Evolutionary conservation across 2,329 filamentous ascomycete species (phyloP), one percentile per base, ranked within the genome.

Genomic region (Alternaria panax): DNA sequence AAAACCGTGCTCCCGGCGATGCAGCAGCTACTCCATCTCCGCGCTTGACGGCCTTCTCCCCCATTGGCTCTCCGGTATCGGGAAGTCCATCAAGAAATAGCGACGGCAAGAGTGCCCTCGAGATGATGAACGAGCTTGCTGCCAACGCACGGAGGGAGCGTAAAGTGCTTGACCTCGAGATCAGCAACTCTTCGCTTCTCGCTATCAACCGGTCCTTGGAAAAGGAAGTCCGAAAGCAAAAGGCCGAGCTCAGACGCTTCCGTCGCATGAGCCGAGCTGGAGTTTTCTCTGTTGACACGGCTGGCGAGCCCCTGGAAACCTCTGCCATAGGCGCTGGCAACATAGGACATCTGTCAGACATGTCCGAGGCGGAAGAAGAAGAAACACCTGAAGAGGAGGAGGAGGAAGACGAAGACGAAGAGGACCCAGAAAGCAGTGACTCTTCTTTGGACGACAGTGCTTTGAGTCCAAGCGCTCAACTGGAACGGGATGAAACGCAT

Each of bases 141-240:
- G 87, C 90, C n/a, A 95, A 92, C 74, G 95, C 95, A 14, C 87
- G 95, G 28, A 87, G 92, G 34, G 95, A 98, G 78, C 88, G 95
- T 62, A 99, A 98, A 80, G 93, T 99, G 1, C 87, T 98, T 67
- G 95, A 99, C 75, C 83, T 99, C 6, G 92, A 99, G 75, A 99
- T 99, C 64, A 97, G 91, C 55, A 99, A 99, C 73, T 95, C 92
- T 1, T 97, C 93, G 1, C 85, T 99, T 3, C 87, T 97, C 57
- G 95, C 95, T 40, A 98, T 99, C 80, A 99, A 99, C 75, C 86
- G 93, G 53, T 95, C 93, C 0, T 81, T 99, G 0, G 95, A 99
- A 79, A 87, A 92, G 24, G 92, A 98, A 75, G 85, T 99, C 70
- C 88, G 93, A 25, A 96, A 96, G 75, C 94, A 98, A 72, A 94